Conservation (phyloP, 805 yeast species). For the Ascoidea asiatica region DNA sequence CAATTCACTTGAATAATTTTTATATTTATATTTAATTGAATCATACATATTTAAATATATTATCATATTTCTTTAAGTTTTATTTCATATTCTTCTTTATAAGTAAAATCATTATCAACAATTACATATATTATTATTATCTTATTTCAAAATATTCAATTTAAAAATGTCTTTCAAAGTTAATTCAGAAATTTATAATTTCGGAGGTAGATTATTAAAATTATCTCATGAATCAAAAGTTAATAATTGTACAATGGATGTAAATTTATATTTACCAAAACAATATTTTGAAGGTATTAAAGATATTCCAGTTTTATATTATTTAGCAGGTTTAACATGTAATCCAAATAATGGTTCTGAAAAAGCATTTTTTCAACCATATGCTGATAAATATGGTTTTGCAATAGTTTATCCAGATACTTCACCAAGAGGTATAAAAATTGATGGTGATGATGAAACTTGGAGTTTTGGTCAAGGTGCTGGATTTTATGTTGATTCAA, state of each 20-base stretch:
- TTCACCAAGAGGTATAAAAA: slow-evolving; percentile 76
- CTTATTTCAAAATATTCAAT: too few relatives aligned
- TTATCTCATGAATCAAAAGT: slow-evolving; percentile 55
- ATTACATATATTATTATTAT: too few relatives aligned
- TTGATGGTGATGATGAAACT: slow-evolving; percentile 67
- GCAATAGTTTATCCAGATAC: slow-evolving; percentile 93
- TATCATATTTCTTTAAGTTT: too few relatives aligned
- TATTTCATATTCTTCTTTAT: too few relatives aligned
- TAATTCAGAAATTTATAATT: slow-evolving; percentile 40
- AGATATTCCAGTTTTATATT: slow-evolving; percentile 60
- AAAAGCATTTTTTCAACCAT: slow-evolving; percentile 77
- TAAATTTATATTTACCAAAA: slow-evolving; percentile 73
- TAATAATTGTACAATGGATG: slow-evolving; percentile 65
- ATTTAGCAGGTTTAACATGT: slow-evolving; percentile 83
- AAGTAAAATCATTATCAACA: too few relatives aligned
- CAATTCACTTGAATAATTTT: too few relatives aligned
- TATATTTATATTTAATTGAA: too few relatives aligned
- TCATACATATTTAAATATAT: too few relatives aligned
- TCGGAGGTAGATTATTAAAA: slow-evolving; percentile 68
- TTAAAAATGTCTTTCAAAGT: slow-evolving; percentile 33
- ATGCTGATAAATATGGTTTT: slow-evolving; percentile 70
- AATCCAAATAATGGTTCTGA: slow-evolving; percentile 89
- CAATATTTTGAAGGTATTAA: slow-evolving; percentile 21
- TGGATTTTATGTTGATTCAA: slow-evolving; percentile 85
- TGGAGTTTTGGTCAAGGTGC: slow-evolving; percentile 96